A percentile compares a stretch with the other conserved stretches of the same genome.
These are phyloP conservation scores for Nemania abortiva DNA, from an alignment of 2,329 filamentous ascomycete species.

Conservation along the genomic window DNA sequence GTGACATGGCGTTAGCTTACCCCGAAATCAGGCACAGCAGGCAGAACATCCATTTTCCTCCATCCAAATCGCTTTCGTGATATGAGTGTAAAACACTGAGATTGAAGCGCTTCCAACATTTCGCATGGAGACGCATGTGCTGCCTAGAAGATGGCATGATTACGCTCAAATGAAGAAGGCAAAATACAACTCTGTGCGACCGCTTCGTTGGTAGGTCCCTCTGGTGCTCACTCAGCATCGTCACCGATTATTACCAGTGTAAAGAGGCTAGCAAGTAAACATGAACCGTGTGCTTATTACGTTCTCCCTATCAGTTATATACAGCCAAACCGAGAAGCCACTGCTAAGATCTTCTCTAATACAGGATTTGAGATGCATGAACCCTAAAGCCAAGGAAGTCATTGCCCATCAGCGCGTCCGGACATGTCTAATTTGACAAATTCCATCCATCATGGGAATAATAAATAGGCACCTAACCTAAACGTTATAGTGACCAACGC, in stretches of 20 bases:
- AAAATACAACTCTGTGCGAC: neutral
- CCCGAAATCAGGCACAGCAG: slow-evolving; percentile 26
- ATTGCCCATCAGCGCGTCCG: neutral
- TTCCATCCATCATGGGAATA: no score
- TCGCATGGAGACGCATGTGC: neutral
- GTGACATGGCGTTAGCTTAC: slow-evolving; percentile 19
- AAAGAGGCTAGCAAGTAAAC: neutral
- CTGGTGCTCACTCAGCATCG: neutral
- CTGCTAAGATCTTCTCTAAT: neutral
- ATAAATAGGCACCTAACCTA: no score
- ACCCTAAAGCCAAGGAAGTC: neutral
- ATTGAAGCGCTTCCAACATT: neutral
- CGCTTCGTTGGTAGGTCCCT: neutral
- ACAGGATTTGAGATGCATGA: neutral
- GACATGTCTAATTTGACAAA: no score
- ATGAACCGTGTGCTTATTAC: no score
- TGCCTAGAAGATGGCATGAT: slow-evolving; percentile 18
- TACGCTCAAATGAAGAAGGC: neutral
- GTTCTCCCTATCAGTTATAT: no score
- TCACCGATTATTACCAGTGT: slow-evolving; percentile 16
- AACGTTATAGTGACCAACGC: neutral
- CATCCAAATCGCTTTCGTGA: neutral
- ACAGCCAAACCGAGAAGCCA: neutral
- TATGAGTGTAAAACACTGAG: neutral
- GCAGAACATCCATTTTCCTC: slow-evolving; percentile 33